Conservation (phyloP, 2,329 filamentous ascomycete genomes). For the Monilinia aucupariae region DNA sequence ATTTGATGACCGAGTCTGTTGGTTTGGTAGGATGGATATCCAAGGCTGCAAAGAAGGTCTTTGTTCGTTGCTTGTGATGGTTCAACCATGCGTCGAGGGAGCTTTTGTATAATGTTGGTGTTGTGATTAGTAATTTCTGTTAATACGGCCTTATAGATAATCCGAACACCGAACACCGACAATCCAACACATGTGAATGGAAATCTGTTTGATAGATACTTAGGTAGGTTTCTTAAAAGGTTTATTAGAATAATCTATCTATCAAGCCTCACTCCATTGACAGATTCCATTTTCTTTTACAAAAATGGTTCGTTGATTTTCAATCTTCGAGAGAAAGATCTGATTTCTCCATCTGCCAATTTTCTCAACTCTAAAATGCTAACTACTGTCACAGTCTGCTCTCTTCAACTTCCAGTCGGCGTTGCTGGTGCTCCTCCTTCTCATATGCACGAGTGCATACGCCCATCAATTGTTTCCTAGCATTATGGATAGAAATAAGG, state of each 20-base stretch:
- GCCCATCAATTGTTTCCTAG: conserved; percentile 83
- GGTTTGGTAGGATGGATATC: neutral
- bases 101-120: no score
- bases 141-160: neutral
- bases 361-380: neutral
- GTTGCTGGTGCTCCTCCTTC: conserved; percentile 85
- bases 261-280: neutral
- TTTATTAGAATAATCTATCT: neutral
- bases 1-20: no score
- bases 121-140: neutral
- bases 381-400: conserved; percentile 60
- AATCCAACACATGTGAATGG: conserved; percentile 12
- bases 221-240: neutral
- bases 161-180: conserved; percentile 2
- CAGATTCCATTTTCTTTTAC: neutral
- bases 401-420: conserved; percentile 99
- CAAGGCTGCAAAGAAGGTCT: neutral
- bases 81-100: neutral
- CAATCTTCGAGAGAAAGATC: neutral
- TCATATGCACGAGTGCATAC: conserved; percentile 95
- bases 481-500: conserved; percentile 88
- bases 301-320: conserved; percentile 4
- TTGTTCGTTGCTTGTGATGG: neutral
- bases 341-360: no score
- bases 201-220: conserved; percentile 12